These are phyloP conservation scores for Aspergillus ostianus DNA, from an alignment of 495 filamentous ascomycete species.

Conservation along the genomic window DNA sequence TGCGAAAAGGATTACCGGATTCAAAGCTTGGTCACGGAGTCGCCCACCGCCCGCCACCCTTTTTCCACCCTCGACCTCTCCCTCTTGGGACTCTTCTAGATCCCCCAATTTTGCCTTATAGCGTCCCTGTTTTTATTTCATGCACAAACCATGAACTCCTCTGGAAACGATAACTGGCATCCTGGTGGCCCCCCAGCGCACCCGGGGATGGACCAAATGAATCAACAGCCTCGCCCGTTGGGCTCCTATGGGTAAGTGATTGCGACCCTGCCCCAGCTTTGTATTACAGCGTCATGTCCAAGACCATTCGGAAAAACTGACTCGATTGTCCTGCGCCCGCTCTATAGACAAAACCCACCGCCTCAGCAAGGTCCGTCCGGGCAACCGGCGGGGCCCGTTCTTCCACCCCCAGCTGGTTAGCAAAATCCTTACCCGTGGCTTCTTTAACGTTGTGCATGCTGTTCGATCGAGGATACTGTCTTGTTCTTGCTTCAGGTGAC, in stretches of 20 bases:
- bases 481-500: conserved; percentile 15
- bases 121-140: conserved; percentile 12
- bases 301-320: conserved; percentile 12
- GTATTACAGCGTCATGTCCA: not conserved
- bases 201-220: conserved; percentile 47
- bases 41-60: conserved; percentile 8
- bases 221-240: conserved; percentile 44
- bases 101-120: not conserved
- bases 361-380: conserved; percentile 47
- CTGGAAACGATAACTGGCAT: conserved; percentile 51
- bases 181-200: conserved; percentile 45
- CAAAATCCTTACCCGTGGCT: conserved; percentile 8
- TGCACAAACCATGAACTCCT: conserved; percentile 40
- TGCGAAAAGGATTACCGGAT: conserved; percentile 23
- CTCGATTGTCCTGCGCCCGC: conserved; percentile 4
- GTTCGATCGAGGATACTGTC: not conserved
- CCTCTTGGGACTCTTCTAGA: not conserved
- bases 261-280: not conserved
- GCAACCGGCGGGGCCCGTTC: conserved; percentile 49
- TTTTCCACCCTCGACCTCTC: not conserved
- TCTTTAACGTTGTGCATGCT: not conserved
- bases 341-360: conserved; percentile 42
- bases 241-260: conserved; percentile 44
- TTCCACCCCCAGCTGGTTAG: conserved; percentile 51
- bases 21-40: conserved; percentile 16